Evolutionary conservation across 148 eudicot genomes (phyloP), one percentile per base, ranked within the genome.

Genomic region (Tetragonia tetragonoides): DNA sequence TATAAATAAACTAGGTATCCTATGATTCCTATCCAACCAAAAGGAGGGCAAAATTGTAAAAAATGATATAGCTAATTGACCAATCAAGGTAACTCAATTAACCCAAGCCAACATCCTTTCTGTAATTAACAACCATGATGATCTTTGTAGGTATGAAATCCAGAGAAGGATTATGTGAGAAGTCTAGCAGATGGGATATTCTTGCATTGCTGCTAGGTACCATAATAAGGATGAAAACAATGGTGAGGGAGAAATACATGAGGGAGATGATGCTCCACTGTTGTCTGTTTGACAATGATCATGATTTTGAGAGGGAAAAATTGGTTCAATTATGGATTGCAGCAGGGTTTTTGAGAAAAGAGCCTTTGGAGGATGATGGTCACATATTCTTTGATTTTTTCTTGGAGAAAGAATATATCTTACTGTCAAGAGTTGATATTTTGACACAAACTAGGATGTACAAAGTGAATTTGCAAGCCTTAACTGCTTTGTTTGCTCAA

Each of bases 261-360:
- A 62, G 0, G 11, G 16, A 62, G n/a, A 24, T 64, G 67, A 64
- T 24, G 37, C 67, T 64, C 14, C 39, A 64, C 14, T 64, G 67
- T 34, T 64, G 39, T 64, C 67, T 64, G 16, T 64, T 64, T 64
- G 67, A 11, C 12, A 21, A 64, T 28, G 39, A 64, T 34, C 20
- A 34, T 9, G 67, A 64, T 28, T 64, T 64, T 64, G 67, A 68
- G 51, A 68, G 6, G 20, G 72, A 68, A 3, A 68, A 68, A 42
- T 3, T 68, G 21, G 53, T 68, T 44, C 53, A 68, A 8, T 68
- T 68, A 20, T 68, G 72, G 51, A 41, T 68, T 40, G 72, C 54
- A 6, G 53, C 72, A 6, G 54, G 34, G 51, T 68, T 68, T 42
- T 68, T 68, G 3, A 18, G 18, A 2, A 38, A 42, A 1, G 53